These are phyloP conservation scores for Hericium rajendrae DNA, from an alignment of 768 basidiomycete genomes.

Conservation along the genomic window DNA sequence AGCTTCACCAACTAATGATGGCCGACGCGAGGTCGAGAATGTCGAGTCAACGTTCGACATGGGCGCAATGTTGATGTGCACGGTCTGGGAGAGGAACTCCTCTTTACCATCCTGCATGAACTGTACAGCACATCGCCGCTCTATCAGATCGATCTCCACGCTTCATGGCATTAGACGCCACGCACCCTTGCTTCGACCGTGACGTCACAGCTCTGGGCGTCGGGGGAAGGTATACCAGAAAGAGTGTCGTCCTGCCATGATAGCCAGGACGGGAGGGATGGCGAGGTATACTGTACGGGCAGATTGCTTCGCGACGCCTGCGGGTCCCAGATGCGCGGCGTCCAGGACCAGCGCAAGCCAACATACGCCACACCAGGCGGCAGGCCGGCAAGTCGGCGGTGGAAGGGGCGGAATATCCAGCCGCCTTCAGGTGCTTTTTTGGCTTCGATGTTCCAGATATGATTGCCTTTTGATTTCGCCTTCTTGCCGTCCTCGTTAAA, in stretches of 20 bases:
- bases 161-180: neutral
- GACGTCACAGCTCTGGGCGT: conserved; percentile 68
- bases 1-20: conserved; percentile 36
- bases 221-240: conserved; percentile 68
- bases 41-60: conserved; percentile 39
- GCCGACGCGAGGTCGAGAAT: conserved; percentile 32
- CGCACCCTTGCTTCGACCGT: conserved; percentile 68
- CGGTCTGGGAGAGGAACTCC: conserved; percentile 53
- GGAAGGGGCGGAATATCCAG: conserved; percentile 86
- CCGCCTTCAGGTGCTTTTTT: conserved; percentile 64
- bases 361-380: conserved; percentile 78
- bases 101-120: conserved; percentile 70
- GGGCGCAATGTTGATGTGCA: conserved; percentile 67
- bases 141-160: neutral
- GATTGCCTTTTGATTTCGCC: conserved; percentile 97
- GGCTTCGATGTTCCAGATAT: conserved; percentile 99
- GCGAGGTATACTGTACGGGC: conserved; percentile 71
- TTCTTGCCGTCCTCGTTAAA: conserved; percentile 99
- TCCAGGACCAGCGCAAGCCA: conserved; percentile 79
- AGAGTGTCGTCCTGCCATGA: conserved; percentile 77
- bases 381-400: conserved; percentile 76
- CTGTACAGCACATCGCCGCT: conserved; percentile 23
- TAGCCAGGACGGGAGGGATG: conserved; percentile 79
- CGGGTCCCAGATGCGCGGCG: conserved; percentile 94
- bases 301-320: conserved; percentile 79